Evolutionary conservation across 2,329 filamentous ascomycete species (phyloP).

Genomic region (Escovopsis sp.): DNA sequence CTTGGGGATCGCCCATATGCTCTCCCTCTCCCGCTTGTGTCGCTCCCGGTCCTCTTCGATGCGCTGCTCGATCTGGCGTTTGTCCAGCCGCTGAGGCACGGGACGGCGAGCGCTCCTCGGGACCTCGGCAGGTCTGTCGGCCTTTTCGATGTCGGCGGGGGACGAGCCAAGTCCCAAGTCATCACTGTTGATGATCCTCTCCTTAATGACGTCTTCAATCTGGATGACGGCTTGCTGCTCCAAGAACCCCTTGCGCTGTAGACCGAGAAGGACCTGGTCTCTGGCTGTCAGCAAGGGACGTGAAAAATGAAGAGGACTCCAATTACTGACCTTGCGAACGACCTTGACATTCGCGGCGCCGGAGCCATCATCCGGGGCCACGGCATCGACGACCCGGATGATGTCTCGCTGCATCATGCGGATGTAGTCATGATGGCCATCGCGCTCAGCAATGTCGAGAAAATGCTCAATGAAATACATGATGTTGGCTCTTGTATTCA

Average conservation of each 20-base stretch:
- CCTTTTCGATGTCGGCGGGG: constrained; percentile 29
- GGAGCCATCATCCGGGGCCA: constrained; percentile 72
- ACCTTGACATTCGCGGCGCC: constrained; percentile 92
- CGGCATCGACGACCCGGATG: constrained; percentile 76
- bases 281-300: constrained; percentile 5
- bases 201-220: constrained; percentile 70
- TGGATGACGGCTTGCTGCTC: constrained; percentile 60
- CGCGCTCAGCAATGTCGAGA: constrained; percentile 68
- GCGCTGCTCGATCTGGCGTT: constrained; percentile 81
- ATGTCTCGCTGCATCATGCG: constrained; percentile 94
- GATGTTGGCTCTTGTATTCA: constrained; percentile 96
- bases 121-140: constrained; percentile 27
- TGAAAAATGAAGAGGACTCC: not conserved
- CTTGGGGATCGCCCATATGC: constrained; percentile 74
- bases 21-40: constrained; percentile 82
- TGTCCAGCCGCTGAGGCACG: constrained; percentile 44
- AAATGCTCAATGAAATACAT: constrained; percentile 98
- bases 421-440: constrained; percentile 66
- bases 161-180: constrained; percentile 40
- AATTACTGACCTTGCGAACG: constrained; percentile 53
- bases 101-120: constrained; percentile 19
- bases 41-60: constrained; percentile 94
- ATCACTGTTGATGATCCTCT: constrained; percentile 52
- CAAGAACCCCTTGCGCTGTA: constrained; percentile 58
- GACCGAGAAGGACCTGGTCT: constrained; percentile 47